Evolutionary conservation across 768 basidiomycete genomes (phyloP).

Genomic region (Chiua virens): DNA sequence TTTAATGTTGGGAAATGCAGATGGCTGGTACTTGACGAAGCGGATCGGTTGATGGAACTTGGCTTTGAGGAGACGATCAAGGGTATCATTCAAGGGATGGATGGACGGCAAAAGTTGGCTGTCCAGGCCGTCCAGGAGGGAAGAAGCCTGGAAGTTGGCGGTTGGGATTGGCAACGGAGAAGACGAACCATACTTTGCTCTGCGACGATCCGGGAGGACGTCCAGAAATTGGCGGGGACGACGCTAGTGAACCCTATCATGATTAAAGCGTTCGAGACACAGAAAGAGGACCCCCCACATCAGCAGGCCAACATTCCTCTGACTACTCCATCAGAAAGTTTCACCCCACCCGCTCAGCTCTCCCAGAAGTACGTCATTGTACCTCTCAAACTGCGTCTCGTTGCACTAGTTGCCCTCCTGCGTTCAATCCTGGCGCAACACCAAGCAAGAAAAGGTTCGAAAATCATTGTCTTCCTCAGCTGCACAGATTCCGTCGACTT

Average conservation of each 20-base stretch:
- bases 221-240: conserved; percentile 88
- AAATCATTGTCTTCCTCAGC: conserved; percentile 93
- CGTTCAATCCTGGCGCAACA: conserved; percentile 74
- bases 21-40: conserved; percentile 97
- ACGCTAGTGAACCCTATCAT: conserved; percentile 78
- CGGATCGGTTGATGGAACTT: conserved; percentile 95
- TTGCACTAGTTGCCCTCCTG: conserved; percentile 83
- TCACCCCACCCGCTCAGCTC: conserved; percentile 93
- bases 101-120: conserved; percentile 78
- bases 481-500: conserved; percentile 99
- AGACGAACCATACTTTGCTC: conserved; percentile 92
- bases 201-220: conserved; percentile 93
- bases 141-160: conserved; percentile 70
- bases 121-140: conserved; percentile 63
- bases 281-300: conserved; percentile 23
- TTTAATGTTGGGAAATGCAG: conserved; percentile 92
- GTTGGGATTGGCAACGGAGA: conserved; percentile 78
- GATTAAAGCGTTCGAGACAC: conserved; percentile 69
- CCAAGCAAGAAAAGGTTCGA: conserved; percentile 51
- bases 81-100: conserved; percentile 84
- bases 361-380: conserved; percentile 87
- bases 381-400: conserved; percentile 92
- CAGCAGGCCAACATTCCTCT: conserved; percentile 14
- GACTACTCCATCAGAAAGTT: conserved; percentile 48
- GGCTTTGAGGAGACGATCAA: conserved; percentile 96